Evolutionary conservation across 345 rosid genomes (phyloP).

Genomic region (Hibiscus syriacus): DNA sequence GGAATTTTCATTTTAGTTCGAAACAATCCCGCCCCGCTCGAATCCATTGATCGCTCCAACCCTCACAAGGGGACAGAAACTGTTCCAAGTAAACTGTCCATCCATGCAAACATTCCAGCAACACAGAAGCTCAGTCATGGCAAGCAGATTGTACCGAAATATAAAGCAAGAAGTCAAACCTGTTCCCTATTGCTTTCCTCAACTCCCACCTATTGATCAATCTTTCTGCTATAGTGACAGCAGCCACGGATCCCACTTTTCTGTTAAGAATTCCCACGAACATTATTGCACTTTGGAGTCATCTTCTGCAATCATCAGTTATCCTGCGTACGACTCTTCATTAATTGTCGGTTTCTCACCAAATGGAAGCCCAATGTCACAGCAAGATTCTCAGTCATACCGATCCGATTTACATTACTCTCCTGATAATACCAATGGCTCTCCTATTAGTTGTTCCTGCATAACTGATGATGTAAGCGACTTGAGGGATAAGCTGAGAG

Average conservation of each 20-base stretch:
- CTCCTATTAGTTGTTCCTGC: conserved; percentile 66
- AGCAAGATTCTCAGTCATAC: conserved; percentile 38
- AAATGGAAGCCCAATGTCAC: conserved; percentile 39
- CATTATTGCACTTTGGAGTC: conserved; percentile 59
- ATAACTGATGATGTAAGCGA: conserved; percentile 60
- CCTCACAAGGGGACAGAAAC: neutral
- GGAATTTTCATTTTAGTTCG: neutral
- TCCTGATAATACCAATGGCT: conserved; percentile 48
- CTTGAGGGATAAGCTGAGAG: conserved; percentile 62
- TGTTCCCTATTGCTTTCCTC: conserved; percentile 35
- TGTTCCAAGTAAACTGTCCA: conserved; percentile 1
- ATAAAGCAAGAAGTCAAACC: conserved; percentile 36
- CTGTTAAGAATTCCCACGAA: conserved; percentile 30
- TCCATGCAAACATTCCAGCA: conserved; percentile 34
- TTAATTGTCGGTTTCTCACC: conserved; percentile 41
- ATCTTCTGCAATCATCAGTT: conserved; percentile 36
- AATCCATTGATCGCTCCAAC: neutral
- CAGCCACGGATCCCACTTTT: conserved; percentile 20
- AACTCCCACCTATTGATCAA: conserved; percentile 29
- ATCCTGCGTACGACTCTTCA: conserved; percentile 28
- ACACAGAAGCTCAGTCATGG: conserved; percentile 29
- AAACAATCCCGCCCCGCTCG: neutral
- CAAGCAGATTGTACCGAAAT: conserved; percentile 32
- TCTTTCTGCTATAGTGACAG: conserved; percentile 22
- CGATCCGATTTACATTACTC: conserved; percentile 34